A percentile compares a stretch with the other conserved stretches of the same genome.
These are phyloP conservation scores for Phaeotremella skinneri DNA, from an alignment of 768 basidiomycete species.

Conservation along the genomic window DNA sequence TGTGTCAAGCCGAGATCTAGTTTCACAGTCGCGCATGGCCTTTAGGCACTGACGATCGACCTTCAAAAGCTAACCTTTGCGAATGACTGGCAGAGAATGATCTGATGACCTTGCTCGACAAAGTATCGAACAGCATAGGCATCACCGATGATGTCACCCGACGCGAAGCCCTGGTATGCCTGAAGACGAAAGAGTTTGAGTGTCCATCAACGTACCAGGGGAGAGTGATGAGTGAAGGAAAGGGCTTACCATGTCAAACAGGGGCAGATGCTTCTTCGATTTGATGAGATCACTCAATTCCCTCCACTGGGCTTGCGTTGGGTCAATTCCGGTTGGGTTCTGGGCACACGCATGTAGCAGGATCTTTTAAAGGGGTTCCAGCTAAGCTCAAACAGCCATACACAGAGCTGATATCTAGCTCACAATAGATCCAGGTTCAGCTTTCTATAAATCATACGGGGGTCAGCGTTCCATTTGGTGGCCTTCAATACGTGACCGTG, in stretches of 20 bases:
- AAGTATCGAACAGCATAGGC: conserved; percentile 95
- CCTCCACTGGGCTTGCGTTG: conserved; percentile 87
- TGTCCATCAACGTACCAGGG: neutral
- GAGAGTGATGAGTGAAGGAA: neutral
- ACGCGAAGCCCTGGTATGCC: conserved; percentile 98
- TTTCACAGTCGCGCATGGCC: neutral
- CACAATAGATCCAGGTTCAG: conserved; percentile 72
- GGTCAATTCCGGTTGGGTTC: conserved; percentile 99
- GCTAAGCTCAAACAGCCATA: neutral
- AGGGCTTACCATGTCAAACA: conserved; percentile 80
- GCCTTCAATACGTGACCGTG: neutral
- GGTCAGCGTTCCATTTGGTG: neutral
- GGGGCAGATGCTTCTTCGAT: conserved; percentile 85
- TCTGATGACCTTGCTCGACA: conserved; percentile 80
- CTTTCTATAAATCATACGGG: conserved; percentile 55
- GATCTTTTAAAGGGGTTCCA: conserved; percentile 50
- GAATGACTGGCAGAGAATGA: conserved; percentile 90
- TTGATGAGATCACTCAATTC: conserved; percentile 82
- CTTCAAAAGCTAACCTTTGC: conserved; percentile 61
- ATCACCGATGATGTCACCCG: conserved; percentile 82
- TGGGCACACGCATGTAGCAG: conserved; percentile 95
- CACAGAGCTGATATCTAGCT: conserved; percentile 2
- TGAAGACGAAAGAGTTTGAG: conserved; percentile 48
- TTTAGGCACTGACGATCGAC: neutral
- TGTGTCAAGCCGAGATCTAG: neutral